Evolutionary conservation across 768 basidiomycete genomes (phyloP), one percentile per base, ranked within the genome.

Genomic region (Podaxis sp.): DNA sequence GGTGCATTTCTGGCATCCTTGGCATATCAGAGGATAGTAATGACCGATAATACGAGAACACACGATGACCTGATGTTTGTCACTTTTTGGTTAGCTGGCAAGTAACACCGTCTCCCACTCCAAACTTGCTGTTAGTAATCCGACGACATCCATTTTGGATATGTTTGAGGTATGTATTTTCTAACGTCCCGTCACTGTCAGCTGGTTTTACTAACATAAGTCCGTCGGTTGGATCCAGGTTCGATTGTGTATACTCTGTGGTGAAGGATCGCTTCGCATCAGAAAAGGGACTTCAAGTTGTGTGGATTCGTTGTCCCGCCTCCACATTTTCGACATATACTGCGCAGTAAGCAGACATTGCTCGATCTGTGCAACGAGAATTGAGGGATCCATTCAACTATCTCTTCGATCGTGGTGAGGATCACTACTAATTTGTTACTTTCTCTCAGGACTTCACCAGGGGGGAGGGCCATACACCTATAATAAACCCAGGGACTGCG

Each of bases 51-150:
- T 24, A 7, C 22, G 4, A 24, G 43, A 36, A 47, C 2, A 24
- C 38, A n/a, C n/a, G 29, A 6, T 41, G 9, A 55, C 33, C 19
- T 36, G 17, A 25, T 49, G 22, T n/a, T 24, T 19, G 13, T 53
- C 17, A 12, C 29, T 29, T n/a, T 51, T 13, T 25, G 36, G 13
- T 24, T 40, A 84, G 82, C 76, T 80, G 3, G 75, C 81, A 24
- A 83, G 83, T 67, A 84, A 83, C 66, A 71, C 81, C 25, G 70
- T 79, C 61, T 79, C 81, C 4, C 80, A 84, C 62, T 77, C 79
- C 24, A 84, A 83, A 67, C 74, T 79, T 33, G 79, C 81, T 5
- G 77, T 82, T 36, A 77, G 80, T 11, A 80, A 78, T n/a, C 79
- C 78, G 5, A 68, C 81, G 17, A 73, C n/a, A 69, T 81, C 43